Base-by-base conservation (phyloP, 2,329 filamentous ascomycete species). In the Neofusicoccum ribis region DNA sequence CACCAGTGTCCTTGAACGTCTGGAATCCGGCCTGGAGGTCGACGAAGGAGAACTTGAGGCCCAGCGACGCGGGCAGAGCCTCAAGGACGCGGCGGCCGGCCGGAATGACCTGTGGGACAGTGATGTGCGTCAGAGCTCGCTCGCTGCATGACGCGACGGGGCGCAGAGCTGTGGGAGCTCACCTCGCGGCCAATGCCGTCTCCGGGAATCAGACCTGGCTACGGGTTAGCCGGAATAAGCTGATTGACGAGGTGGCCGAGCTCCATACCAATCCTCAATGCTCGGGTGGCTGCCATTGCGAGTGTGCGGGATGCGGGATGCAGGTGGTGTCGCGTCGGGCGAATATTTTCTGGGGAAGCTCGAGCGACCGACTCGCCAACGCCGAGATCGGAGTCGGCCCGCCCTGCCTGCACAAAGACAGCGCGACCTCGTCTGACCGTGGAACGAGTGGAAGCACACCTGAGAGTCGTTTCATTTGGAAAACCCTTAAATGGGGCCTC, bases 161-260 rank as follows among this genome's bases (percentile, higher is more conserved):
- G 23, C 11, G 39, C 17, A 36, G 36, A 49, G 51, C 34, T 49
- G 50, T n/a, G 51, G 63, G 54, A 61, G 47, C 46, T 44, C 50
- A 65, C 95, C 82, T 99, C 95, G 77, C 92, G 92, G 81, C 95
- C 95, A 81, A 99, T 99, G 80, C 95, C 95, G 82, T 99, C 95
- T 76, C 95, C 95, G 73, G 95, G 91, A 77, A 99, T 98, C 73
- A 98, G 91, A 78, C 93, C 93, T 96, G 68, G 23, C 12, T 34
- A 20, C 12, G n/a, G 1, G 64, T 62, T 15, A 65, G 56, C 37
- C 12, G 23, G 36, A 12, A 34, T 7, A 6, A 34, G 12, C 5
- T 23, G 5, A 20, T 51, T 27, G 58, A 17, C 12, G 44, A 12
- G 49, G 39, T 14, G 7, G 47, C 3, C 9, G 39, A 20, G 37